phyloP scores from a whole-genome alignment of 176 grass and related monocot genomes.

The Carex parvula region DNA sequence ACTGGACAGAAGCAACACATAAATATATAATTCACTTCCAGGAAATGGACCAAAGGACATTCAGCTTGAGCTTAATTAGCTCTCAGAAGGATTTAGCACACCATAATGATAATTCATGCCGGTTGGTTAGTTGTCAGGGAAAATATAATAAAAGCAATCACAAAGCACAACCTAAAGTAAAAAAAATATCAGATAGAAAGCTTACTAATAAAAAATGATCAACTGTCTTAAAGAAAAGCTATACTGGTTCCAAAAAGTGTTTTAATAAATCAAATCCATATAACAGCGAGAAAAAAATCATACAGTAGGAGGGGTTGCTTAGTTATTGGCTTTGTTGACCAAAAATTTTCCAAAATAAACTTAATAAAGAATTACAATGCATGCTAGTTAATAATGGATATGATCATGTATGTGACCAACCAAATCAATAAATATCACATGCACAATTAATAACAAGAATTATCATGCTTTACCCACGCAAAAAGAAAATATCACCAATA shows the following conservation, averaged over 20 bases:
- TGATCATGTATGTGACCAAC: background rate
- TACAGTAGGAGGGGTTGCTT: background rate
- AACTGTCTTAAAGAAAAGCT: background rate
- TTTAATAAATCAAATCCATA: background rate
- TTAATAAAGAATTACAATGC: background rate
- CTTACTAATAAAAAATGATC: background rate
- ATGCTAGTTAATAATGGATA: background rate
- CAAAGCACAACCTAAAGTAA: background rate
- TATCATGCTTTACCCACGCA: background rate
- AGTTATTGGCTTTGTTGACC: background rate
- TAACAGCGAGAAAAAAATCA: background rate
- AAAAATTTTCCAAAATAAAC: background rate
- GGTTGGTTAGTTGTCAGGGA: background rate
- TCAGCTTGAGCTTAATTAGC: background rate
- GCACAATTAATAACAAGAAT: background rate
- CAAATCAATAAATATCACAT: background rate
- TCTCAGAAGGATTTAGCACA: background rate
- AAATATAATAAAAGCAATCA: background rate
- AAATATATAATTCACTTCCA: background rate
- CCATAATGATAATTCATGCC: background rate
- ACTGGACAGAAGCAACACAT: background rate
- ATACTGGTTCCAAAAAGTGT: background rate
- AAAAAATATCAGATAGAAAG: background rate
- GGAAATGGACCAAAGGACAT: background rate
- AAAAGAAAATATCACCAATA: background rate